A percentile compares a stretch with the other conserved stretches of the same genome.
Conservation (phyloP, 208 protist genomes). For the Tetramitus jugosus region DNA sequence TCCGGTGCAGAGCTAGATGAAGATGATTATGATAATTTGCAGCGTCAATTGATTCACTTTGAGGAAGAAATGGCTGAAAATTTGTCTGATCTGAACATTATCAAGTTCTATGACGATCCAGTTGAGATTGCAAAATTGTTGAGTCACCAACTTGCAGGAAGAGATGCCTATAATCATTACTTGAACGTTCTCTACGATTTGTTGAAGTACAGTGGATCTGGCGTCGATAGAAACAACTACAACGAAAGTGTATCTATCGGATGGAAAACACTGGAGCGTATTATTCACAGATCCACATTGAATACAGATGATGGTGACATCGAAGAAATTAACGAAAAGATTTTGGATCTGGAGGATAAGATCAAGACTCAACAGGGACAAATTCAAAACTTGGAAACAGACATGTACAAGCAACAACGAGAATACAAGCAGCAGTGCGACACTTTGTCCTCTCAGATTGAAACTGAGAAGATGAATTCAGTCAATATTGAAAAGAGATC, state of each 20-base stretch:
- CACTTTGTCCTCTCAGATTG: too few relatives aligned
- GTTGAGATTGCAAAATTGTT: constrained; percentile 8
- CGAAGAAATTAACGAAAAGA: not conserved
- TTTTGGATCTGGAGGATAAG: not conserved
- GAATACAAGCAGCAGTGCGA: not conserved
- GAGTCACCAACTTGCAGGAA: not conserved
- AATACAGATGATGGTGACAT: not conserved
- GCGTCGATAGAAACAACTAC: not conserved
- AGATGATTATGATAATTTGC: not conserved
- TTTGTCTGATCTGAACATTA: not conserved
- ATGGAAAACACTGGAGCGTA: not conserved
- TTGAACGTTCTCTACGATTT: not conserved
- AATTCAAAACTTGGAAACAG: not conserved
- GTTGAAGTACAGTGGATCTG: not conserved
- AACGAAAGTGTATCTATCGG: not conserved
- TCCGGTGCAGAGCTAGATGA: not conserved
- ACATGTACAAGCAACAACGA: not conserved
- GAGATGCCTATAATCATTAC: not conserved
- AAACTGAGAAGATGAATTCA: too few relatives aligned
- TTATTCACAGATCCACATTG: not conserved
- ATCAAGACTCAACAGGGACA: not conserved
- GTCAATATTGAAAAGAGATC: too few relatives aligned
- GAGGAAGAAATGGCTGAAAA: not conserved
- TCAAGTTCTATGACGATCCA: not conserved
- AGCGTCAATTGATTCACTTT: not conserved